phyloP scores from a whole-genome alignment of 1,284 basidiomycete genomes.

The Cryptococcus deneoformans region DNA sequence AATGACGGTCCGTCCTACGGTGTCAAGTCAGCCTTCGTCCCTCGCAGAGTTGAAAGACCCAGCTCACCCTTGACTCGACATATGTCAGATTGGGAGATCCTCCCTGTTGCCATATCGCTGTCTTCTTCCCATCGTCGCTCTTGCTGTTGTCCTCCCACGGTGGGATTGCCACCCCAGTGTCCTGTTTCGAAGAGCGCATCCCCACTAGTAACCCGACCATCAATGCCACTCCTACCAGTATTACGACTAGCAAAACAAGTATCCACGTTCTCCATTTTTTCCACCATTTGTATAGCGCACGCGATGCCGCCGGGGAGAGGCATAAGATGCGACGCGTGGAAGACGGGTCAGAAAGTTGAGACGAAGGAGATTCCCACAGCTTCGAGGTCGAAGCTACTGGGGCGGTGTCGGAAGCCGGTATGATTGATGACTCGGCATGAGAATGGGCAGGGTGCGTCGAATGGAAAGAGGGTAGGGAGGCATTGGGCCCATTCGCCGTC shows the following conservation, averaged over 20 bases:
- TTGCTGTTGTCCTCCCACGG: slow-evolving; percentile 15
- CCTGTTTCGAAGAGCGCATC: slow-evolving; percentile 9
- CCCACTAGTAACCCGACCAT: slow-evolving; percentile 36
- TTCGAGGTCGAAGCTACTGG: slow-evolving; percentile 19
- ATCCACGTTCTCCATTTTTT: slow-evolving; percentile 33
- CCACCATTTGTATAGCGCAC: slow-evolving; percentile 19
- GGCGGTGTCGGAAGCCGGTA: neutral
- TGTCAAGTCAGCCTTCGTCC: too few species aligned
- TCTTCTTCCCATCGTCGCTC: slow-evolving; percentile 16
- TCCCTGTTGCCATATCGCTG: slow-evolving; percentile 8
- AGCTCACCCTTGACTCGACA: slow-evolving; percentile 24
- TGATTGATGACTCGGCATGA: too few species aligned
- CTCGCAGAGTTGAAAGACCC: neutral
- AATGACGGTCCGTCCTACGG: slow-evolving; percentile 36
- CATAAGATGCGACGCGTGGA: too few species aligned
- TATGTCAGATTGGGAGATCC: slow-evolving; percentile 34
- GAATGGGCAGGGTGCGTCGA: too few species aligned
- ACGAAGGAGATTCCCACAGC: slow-evolving; percentile 26
- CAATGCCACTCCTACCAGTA: slow-evolving; percentile 28
- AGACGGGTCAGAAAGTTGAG: neutral
- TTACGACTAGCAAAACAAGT: slow-evolving; percentile 14
- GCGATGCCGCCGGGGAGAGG: neutral
- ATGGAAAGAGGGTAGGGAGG: slow-evolving; percentile 1
- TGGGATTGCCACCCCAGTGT: neutral
- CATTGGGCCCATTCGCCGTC: neutral